Conservation (phyloP, 1,139 yeast genomes). For the Suzukiozyma palmioleophila region DNA sequence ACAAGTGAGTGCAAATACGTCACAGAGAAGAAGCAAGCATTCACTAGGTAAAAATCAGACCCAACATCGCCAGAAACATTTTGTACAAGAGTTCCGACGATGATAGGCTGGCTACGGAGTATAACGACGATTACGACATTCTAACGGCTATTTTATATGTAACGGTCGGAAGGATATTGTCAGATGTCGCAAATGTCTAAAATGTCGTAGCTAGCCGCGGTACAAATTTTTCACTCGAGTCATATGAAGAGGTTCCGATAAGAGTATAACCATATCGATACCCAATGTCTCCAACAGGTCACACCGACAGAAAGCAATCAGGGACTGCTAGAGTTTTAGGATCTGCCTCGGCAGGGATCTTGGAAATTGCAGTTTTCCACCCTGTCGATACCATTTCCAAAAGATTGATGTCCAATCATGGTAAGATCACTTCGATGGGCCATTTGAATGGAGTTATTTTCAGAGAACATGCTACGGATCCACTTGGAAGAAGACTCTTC, state of each 20-base stretch:
- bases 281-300: constrained; percentile 47
- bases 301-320: constrained; percentile 76
- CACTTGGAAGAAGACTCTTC: constrained; percentile 65
- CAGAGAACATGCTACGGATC: constrained; percentile 71
- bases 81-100: no score
- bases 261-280: background rate
- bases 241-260: background rate
- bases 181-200: no score
- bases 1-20: no score
- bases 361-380: constrained; percentile 95
- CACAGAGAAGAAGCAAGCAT: no score
- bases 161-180: no score
- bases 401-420: constrained; percentile 94
- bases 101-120: no score
- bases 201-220: constrained; percentile 14
- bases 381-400: constrained; percentile 98
- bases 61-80: no score
- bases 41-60: no score
- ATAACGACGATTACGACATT: no score
- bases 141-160: no score
- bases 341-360: constrained; percentile 95
- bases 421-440: constrained; percentile 55
- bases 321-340: constrained; percentile 91
- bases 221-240: constrained; percentile 10
- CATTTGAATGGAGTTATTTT: constrained; percentile 85